Base-by-base conservation (phyloP, 129 eudicot genomes). In the Lactuca saligna region DNA sequence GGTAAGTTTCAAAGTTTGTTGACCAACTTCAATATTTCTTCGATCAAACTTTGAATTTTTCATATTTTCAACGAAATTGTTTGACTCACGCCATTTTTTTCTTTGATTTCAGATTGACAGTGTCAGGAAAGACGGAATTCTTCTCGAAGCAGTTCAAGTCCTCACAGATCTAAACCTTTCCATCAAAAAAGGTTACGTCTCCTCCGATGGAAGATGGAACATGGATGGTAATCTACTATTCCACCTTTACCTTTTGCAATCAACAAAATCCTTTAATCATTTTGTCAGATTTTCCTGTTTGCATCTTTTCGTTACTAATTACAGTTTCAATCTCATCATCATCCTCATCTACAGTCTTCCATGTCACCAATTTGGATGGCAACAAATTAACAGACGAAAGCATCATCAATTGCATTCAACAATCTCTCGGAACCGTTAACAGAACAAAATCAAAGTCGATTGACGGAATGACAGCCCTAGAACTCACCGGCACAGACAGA, bases 121-220 rank as follows among this genome's bases (percentile, higher is more conserved):
- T 77, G 96, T 86, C 0, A 84, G 95, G 57, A 89, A 93, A 63
- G 91, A 84, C 57, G 95, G 96, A 49, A 89, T 82, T 63, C 96
- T 93, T 81, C 84, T 93, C 15, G 98, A 93, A 73, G 98, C 98
- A 11, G 92, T 93, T 48, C 98, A 93, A 81, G 89, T 93, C 3
- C 77, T 93, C 61, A 85, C 95, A 34, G 98, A 93, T 89, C 85
- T 86, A 48, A 89, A 93, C 68, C 89, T 93, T 42, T 88, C 90
- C 2, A 93, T 93, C 31, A 83, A 93, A 74, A 93, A 93, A 51
- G 98, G 95, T 58, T 93, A 93, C 74, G 82, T 93, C 49, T 93
- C 91, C 3, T 93, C 98, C 1, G 98, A 93, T 70, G 98, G 98
- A 41, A 80, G 92, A 68, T 93, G 98, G 98, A 89, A 84, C 80